Base-by-base conservation (phyloP, 345 rosid genomes). In the Aquilaria malaccensis region DNA sequence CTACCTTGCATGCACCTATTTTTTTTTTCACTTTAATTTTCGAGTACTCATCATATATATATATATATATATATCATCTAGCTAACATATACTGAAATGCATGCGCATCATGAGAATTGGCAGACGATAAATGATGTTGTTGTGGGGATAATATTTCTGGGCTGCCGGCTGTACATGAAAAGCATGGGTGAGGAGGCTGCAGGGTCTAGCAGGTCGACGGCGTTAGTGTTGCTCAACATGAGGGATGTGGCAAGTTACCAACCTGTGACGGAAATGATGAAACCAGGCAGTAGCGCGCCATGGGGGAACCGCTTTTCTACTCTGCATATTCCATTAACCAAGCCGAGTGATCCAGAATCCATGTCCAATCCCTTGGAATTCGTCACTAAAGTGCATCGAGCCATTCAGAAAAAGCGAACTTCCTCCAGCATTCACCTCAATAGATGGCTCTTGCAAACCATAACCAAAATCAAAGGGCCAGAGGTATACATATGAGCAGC, bases 241-340 rank as follows among this genome's bases (percentile, higher is more conserved):
- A 72, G 84, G 61, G 56, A 9, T n/a, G 14, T 75, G 30, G 14
- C 67, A 15, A 70, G 73, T 9, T 80, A 74, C 67, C 71, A 55
- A 22, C 62, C 81, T 6, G 68, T 77, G 12, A 32, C 55, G 55
- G 85, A 80, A 13, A 80, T 80, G 85, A 55, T 69, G 3, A 67
- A 56, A 52, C 69, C 77, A 30, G 66, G 53, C 37, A 32, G 67
- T 11, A n/a, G 72, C 32, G 45, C 80, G 2, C 70, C 74, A 1
- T 80, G 85, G 85, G 85, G 85, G 0, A 80, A 80, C 61, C 66
- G 57, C 4, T 77, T 77, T 50, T 74, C 71, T 2, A 77, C 75
- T 68, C 50, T 81, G 55, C 78, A 68, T 33, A 72, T 75, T 41
- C 41, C 78, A 3, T 6, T 81, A 14, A 78, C 80, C 6, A 58